A percentile compares a stretch with the other conserved stretches of the same genome.
Evolutionary conservation across 2,329 filamentous ascomycete species (phyloP).

Genomic region (Dactylellina drechsleri): DNA sequence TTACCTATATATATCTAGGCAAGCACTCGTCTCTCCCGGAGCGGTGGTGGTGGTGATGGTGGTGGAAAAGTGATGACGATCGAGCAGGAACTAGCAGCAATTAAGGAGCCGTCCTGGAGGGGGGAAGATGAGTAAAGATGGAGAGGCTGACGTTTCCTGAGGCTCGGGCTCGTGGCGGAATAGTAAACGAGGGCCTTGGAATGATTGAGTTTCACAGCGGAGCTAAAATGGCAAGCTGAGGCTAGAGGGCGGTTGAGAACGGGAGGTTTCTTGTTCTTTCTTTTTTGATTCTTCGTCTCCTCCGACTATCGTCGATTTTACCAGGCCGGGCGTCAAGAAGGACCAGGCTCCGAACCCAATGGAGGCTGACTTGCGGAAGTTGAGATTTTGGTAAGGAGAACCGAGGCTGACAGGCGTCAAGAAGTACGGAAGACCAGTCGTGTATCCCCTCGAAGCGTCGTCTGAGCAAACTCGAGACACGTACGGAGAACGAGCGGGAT

Average conservation of each 20-base stretch:
- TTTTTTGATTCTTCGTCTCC: neutral
- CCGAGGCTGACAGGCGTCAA: conserved; percentile 31
- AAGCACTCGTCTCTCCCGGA: conserved; percentile 38
- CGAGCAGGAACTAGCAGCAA: conserved; percentile 23
- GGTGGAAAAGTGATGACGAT: neutral
- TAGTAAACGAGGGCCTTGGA: conserved; percentile 20
- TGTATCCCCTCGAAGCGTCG: conserved; percentile 43
- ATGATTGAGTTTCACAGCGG: conserved; percentile 10
- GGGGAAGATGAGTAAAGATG: neutral
- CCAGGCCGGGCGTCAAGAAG: conserved; percentile 25
- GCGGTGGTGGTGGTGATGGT: neutral
- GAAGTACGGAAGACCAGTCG: conserved; percentile 30
- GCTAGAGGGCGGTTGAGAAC: neutral
- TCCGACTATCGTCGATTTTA: conserved; percentile 6
- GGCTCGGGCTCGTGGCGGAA: conserved; percentile 34
- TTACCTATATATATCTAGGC: conserved; percentile 39
- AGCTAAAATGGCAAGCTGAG: conserved; percentile 1
- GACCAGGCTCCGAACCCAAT: conserved; percentile 29
- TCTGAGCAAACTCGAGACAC: conserved; percentile 54
- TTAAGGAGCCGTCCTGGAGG: conserved; percentile 32
- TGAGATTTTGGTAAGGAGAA: conserved; percentile 14
- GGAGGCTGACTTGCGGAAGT: conserved; percentile 20
- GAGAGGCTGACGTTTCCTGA: conserved; percentile 30
- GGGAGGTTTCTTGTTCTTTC: conserved; percentile 3
- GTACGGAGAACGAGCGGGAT: conserved; percentile 21